Percentiles rank a stretch among this genome's conserved stretches.
These are phyloP conservation scores for Talinum fruticosum DNA, from an alignment of 148 eudicot species.

Conservation along the genomic window DNA sequence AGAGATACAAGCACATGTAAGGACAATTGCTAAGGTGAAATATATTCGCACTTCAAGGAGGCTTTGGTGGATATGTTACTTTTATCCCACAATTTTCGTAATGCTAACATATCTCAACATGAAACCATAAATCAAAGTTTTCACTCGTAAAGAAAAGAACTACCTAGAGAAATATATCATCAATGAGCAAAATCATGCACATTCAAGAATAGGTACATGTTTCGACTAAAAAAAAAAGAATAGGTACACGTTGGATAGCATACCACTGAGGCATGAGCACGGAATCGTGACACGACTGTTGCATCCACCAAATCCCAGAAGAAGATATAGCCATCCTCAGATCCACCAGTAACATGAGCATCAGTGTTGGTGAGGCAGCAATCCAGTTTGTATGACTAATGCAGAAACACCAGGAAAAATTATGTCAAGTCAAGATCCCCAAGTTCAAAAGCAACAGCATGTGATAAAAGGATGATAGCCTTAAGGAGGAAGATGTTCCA, in stretches of 20 bases:
- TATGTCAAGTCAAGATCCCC: conserved; percentile 4
- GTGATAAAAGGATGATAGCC: background rate
- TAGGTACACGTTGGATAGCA: conserved; percentile 7
- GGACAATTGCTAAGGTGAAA: background rate
- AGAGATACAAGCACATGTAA: background rate
- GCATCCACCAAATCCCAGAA: conserved; percentile 99
- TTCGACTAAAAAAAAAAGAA: too few species aligned
- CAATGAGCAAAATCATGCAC: background rate
- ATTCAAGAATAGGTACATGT: conserved; percentile 3
- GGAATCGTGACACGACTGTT: conserved; percentile 67
- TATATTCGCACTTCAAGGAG: background rate
- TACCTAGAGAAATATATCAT: too few species aligned
- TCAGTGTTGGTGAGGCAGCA: conserved; percentile 93
- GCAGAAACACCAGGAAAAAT: conserved; percentile 14
- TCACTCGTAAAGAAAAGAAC: background rate
- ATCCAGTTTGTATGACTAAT: conserved; percentile 88
- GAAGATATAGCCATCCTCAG: conserved; percentile 84
- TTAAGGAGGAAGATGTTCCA: background rate
- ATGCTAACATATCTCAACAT: background rate
- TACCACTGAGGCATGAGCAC: conserved; percentile 93
- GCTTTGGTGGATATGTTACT: background rate
- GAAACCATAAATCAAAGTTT: background rate
- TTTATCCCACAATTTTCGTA: background rate
- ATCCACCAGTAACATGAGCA: conserved; percentile 86
- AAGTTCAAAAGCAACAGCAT: background rate